These are phyloP conservation scores for Fremontodendron californicum DNA, from an alignment of 345 rosid genomes.

Conservation along the genomic window DNA sequence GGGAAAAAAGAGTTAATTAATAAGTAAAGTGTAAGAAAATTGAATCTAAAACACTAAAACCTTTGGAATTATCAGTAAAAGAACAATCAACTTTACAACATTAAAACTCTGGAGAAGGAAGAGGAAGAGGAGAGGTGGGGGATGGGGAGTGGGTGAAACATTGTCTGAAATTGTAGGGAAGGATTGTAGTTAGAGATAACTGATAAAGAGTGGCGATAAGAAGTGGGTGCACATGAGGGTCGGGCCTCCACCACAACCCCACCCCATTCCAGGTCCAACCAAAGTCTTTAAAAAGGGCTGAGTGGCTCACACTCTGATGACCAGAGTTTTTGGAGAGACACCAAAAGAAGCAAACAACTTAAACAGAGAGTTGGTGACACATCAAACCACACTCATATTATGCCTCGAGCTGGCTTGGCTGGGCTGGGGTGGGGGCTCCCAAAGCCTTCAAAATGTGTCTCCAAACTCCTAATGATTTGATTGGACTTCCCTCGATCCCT, in stretches of 20 bases:
- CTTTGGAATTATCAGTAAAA: too few species aligned
- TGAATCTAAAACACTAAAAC: background rate
- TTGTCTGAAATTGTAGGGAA: background rate
- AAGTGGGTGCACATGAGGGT: background rate
- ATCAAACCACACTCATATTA: background rate
- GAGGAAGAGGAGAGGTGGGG: background rate
- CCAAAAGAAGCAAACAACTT: too few species aligned
- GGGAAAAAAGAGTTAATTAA: background rate
- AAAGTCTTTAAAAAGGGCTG: background rate
- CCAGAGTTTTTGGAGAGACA: background rate
- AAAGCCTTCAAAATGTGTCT: background rate
- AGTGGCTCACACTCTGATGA: background rate
- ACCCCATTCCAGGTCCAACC: background rate
- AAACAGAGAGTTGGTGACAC: background rate
- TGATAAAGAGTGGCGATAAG: background rate
- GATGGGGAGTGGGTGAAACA: background rate
- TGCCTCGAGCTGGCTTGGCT: background rate
- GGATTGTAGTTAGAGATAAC: background rate
- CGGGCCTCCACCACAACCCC: background rate
- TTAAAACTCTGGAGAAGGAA: background rate
- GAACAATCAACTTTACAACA: too few species aligned
- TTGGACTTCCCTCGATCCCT: background rate
- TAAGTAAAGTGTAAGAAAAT: background rate
- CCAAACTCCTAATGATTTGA: background rate
- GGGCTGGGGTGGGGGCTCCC: background rate